Percentiles rank a stretch among this genome's conserved stretches.
phyloP scores from a whole-genome alignment of 2,329 filamentous ascomycete genomes.

The Alternaria sp. region DNA sequence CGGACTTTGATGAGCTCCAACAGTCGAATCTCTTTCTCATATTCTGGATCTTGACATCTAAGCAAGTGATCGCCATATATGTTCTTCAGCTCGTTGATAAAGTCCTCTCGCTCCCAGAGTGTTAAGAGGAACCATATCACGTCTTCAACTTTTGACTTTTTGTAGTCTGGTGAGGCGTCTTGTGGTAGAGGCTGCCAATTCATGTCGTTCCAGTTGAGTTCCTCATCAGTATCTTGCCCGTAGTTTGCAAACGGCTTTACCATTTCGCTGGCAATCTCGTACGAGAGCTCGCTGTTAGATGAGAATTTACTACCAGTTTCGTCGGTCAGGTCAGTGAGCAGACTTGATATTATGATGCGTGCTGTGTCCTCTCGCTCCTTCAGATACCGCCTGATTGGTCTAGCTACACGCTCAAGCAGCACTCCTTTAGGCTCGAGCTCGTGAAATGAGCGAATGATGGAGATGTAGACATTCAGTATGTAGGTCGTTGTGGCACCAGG shows the following conservation, averaged over 20 bases:
- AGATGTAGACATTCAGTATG: constrained; percentile 78
- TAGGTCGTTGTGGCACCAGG: constrained; percentile 77
- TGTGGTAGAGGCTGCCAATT: constrained; percentile 91
- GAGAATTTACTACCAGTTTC: constrained; percentile 52
- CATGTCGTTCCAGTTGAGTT: constrained; percentile 90
- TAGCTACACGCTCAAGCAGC: constrained; percentile 74
- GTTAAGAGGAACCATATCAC: constrained; percentile 89
- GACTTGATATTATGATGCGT: constrained; percentile 75
- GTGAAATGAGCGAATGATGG: constrained; percentile 78
- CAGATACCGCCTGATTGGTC: constrained; percentile 75
- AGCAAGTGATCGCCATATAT: constrained; percentile 85
- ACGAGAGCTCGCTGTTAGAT: constrained; percentile 69
- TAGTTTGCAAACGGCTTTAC: constrained; percentile 65
- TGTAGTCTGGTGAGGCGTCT: constrained; percentile 89
- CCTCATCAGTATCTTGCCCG: constrained; percentile 59
- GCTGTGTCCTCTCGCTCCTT: constrained; percentile 80
- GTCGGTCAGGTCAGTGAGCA: constrained; percentile 68
- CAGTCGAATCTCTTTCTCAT: constrained; percentile 80
- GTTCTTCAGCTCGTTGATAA: constrained; percentile 91
- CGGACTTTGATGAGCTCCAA: constrained; percentile 86
- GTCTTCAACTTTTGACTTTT: constrained; percentile 85
- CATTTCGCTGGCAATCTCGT: constrained; percentile 70
- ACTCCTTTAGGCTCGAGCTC: constrained; percentile 79
- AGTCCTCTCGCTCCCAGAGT: constrained; percentile 88
- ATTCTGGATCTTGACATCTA: constrained; percentile 66